phyloP scores from a whole-genome alignment of 108 stramenopile genomes.

The Pseudonitzschia delicatissima region DNA sequence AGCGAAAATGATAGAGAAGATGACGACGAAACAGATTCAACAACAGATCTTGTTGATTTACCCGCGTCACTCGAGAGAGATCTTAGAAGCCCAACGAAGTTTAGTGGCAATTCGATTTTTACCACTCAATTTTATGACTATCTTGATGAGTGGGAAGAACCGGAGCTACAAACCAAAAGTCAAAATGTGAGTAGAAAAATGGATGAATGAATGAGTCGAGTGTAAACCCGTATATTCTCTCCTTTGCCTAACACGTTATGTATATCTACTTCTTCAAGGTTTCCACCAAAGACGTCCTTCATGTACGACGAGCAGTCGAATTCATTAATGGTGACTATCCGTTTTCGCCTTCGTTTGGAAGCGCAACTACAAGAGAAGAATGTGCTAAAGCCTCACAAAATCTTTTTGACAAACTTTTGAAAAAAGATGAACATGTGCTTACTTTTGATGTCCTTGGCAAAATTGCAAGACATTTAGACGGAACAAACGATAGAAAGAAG shows the following conservation, averaged over 20 bases:
- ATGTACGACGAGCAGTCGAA: constrained; percentile 49
- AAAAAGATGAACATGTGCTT: constrained; percentile 20
- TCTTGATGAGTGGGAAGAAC: constrained; percentile 36
- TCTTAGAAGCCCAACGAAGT: neutral
- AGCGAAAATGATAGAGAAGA: neutral
- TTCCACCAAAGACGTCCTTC: constrained; percentile 25
- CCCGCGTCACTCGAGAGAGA: too few species aligned
- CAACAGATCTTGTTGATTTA: too few species aligned
- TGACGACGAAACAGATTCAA: neutral
- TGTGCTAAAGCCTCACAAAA: constrained; percentile 51
- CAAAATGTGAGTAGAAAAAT: constrained; percentile 17
- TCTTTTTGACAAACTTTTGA: constrained; percentile 27
- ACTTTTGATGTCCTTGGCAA: constrained; percentile 45
- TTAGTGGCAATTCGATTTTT: neutral
- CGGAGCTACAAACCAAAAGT: constrained; percentile 11
- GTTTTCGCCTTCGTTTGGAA: constrained; percentile 55
- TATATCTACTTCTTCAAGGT: neutral
- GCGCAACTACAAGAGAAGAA: constrained; percentile 41
- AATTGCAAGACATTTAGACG: constrained; percentile 41
- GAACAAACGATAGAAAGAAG: constrained; percentile 35
- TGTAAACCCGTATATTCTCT: neutral
- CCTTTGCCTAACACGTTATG: neutral
- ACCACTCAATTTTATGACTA: constrained; percentile 13
- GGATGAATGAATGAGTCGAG: neutral
- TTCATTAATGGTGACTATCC: constrained; percentile 52